Evolutionary conservation across 768 basidiomycete genomes (phyloP).

Genomic region (Coprinellus micaceus): DNA sequence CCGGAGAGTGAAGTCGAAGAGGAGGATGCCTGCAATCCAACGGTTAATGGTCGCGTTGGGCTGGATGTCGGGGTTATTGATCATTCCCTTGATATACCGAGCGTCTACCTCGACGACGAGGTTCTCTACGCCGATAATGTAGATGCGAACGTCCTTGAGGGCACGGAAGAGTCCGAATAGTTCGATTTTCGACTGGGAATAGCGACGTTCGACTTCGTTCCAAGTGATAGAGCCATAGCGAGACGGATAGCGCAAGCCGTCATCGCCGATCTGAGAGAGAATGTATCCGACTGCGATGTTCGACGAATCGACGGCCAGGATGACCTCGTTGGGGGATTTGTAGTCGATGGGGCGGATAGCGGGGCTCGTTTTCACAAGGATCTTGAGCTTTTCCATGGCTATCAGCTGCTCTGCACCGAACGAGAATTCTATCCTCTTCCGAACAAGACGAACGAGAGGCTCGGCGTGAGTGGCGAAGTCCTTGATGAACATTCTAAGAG

Average conservation of each 20-base stretch:
- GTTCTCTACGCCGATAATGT: slow-evolving; percentile 6
- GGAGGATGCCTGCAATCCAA: slow-evolving; percentile 25
- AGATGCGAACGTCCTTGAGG: slow-evolving; percentile 12
- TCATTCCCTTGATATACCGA: slow-evolving; percentile 31
- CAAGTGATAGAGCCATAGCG: slow-evolving; percentile 3
- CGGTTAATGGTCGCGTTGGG: slow-evolving; percentile 27
- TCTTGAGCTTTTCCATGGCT: too few relatives aligned
- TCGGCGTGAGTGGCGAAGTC: slow-evolving; percentile 18
- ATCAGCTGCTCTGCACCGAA: too few relatives aligned
- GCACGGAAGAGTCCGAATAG: slow-evolving; percentile 27
- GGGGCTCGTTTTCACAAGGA: too few relatives aligned
- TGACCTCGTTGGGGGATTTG: too few relatives aligned
- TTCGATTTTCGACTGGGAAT: slow-evolving; percentile 33
- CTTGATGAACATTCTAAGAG: slow-evolving; percentile 26
- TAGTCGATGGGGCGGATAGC: too few relatives aligned
- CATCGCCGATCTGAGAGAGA: too few relatives aligned
- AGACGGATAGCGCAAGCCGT: too few relatives aligned
- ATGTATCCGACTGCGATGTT: too few relatives aligned
- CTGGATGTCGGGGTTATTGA: slow-evolving; percentile 28
- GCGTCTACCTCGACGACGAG: slow-evolving; percentile 28
- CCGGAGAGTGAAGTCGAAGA: slow-evolving; percentile 23
- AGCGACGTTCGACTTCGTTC: slow-evolving; percentile 22
- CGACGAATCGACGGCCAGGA: too few relatives aligned
- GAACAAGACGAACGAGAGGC: slow-evolving; percentile 18
- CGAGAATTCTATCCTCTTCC: too few relatives aligned